phyloP scores from a whole-genome alignment of 2,329 filamentous ascomycete genomes.

The Passalora sequoiae region DNA sequence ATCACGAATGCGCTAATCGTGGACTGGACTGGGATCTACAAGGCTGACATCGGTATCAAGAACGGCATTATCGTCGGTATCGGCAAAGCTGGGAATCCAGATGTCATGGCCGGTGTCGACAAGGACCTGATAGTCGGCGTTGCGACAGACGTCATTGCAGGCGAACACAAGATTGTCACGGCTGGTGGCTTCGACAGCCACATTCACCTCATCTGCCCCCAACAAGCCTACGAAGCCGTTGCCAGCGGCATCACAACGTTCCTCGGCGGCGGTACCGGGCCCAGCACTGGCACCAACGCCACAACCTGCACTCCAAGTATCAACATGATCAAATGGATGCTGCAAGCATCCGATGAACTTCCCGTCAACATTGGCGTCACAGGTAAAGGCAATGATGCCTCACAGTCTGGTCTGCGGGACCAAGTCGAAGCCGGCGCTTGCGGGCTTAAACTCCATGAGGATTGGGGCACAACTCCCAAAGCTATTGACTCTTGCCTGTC shows the following conservation, averaged over 20 bases:
- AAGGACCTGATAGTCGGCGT: conserved; percentile 75
- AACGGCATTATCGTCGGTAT: conserved; percentile 79
- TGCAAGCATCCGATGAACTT: conserved; percentile 75
- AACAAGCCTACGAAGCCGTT: conserved; percentile 79
- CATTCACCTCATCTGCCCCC: conserved; percentile 92
- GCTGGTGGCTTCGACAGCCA: conserved; percentile 86
- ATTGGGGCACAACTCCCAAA: conserved; percentile 88
- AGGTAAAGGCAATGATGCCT: conserved; percentile 86
- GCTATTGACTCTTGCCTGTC: conserved; percentile 80
- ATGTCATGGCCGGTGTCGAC: conserved; percentile 86
- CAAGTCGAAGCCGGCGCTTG: conserved; percentile 79
- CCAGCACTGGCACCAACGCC: conserved; percentile 84
- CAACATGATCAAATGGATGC: conserved; percentile 79
- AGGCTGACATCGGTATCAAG: conserved; percentile 93
- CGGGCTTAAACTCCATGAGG: conserved; percentile 90
- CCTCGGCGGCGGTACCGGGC: conserved; percentile 85
- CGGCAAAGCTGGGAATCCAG: conserved; percentile 94
- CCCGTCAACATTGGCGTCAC: conserved; percentile 89
- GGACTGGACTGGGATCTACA: conserved; percentile 90
- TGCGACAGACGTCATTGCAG: conserved; percentile 87
- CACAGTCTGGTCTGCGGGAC: conserved; percentile 64
- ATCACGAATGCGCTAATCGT: conserved; percentile 86
- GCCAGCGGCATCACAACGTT: conserved; percentile 84
- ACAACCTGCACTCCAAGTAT: conserved; percentile 90
- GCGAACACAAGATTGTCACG: conserved; percentile 84